A percentile compares a stretch with the other conserved stretches of the same genome.
phyloP scores from a whole-genome alignment of 1,284 basidiomycete genomes.

The Pisolithus thermaeus region DNA sequence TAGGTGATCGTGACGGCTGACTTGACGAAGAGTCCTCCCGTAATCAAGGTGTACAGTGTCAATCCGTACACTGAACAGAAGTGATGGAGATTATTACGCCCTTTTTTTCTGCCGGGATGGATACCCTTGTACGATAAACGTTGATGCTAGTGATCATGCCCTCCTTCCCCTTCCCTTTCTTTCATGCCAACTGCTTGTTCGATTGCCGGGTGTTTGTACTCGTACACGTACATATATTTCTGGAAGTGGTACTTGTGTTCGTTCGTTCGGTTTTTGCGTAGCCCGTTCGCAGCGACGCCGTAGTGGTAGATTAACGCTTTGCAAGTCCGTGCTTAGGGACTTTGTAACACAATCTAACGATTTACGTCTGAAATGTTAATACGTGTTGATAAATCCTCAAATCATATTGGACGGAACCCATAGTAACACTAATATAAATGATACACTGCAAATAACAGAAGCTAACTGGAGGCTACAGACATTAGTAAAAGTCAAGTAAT shows the following conservation, averaged over 20 bases:
- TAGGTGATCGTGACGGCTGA: slow-evolving; percentile 92
- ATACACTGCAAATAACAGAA: too few relatives aligned
- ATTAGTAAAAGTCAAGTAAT: not conserved
- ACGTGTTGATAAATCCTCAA: not conserved
- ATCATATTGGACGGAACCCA: too few relatives aligned
- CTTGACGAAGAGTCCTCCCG: slow-evolving; percentile 89
- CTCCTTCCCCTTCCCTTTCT: slow-evolving; percentile 24
- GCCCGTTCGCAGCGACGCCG: slow-evolving; percentile 9
- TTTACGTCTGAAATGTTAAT: not conserved
- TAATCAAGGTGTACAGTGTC: slow-evolving; percentile 89
- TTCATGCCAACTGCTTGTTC: slow-evolving; percentile 27
- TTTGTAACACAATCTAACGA: slow-evolving; percentile 14
- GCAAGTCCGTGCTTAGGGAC: slow-evolving; percentile 11
- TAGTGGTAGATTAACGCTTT: slow-evolving; percentile 3
- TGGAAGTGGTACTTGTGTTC: slow-evolving; percentile 17
- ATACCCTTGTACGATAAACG: slow-evolving; percentile 24
- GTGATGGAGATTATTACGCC: slow-evolving; percentile 26
- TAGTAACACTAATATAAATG: too few relatives aligned
- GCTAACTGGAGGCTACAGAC: too few relatives aligned
- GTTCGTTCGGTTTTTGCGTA: slow-evolving; percentile 12
- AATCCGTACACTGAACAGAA: slow-evolving; percentile 69
- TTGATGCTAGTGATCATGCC: slow-evolving; percentile 24
- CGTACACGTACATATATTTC: slow-evolving; percentile 20
- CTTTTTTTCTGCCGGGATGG: slow-evolving; percentile 2
- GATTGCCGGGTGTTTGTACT: slow-evolving; percentile 25